phyloP scores from a whole-genome alignment of 2,329 filamentous ascomycete genomes.

The Fusarium buxicola region DNA sequence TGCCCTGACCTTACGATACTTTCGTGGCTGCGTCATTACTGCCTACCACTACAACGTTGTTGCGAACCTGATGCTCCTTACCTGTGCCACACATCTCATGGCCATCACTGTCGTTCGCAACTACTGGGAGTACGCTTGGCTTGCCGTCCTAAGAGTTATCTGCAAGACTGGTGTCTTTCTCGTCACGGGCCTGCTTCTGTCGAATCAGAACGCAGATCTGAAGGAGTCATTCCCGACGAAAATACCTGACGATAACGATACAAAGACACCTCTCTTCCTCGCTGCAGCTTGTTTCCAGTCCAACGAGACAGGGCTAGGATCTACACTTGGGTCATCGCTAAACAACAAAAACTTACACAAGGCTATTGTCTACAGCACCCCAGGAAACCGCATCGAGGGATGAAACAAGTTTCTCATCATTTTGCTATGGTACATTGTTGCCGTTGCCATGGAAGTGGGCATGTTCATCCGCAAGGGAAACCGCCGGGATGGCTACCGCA shows the following conservation, averaged over 20 bases:
- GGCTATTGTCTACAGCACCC: constrained; percentile 4
- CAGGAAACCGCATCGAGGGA: constrained; percentile 19
- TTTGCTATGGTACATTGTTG: constrained; percentile 13
- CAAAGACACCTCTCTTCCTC: constrained; percentile 5
- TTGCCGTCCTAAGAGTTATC: constrained; percentile 7
- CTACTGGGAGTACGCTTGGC: constrained; percentile 22
- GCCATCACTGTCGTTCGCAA: constrained; percentile 18
- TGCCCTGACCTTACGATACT: constrained; percentile 16
- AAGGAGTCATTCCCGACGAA: constrained; percentile 11
- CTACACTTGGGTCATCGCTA: not conserved
- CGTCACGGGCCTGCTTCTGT: constrained; percentile 14
- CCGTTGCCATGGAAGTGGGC: constrained; percentile 9
- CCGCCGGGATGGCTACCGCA: constrained; percentile 6
- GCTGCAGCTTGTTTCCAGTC: constrained; percentile 22
- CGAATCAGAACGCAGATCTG: constrained; percentile 13
- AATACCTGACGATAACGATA: not conserved
- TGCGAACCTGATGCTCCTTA: constrained; percentile 24
- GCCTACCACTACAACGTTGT: constrained; percentile 29
- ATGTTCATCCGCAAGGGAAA: constrained; percentile 21
- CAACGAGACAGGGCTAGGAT: constrained; percentile 2
- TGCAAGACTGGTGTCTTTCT: constrained; percentile 23
- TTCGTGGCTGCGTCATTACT: constrained; percentile 9
- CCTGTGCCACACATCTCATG: constrained; percentile 24
- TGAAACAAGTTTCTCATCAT: constrained; percentile 26
- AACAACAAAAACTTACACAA: not conserved